These are phyloP conservation scores for Alternaria angustiovoidea DNA, from an alignment of 2,329 filamentous ascomycete genomes.

Conservation along the genomic window DNA sequence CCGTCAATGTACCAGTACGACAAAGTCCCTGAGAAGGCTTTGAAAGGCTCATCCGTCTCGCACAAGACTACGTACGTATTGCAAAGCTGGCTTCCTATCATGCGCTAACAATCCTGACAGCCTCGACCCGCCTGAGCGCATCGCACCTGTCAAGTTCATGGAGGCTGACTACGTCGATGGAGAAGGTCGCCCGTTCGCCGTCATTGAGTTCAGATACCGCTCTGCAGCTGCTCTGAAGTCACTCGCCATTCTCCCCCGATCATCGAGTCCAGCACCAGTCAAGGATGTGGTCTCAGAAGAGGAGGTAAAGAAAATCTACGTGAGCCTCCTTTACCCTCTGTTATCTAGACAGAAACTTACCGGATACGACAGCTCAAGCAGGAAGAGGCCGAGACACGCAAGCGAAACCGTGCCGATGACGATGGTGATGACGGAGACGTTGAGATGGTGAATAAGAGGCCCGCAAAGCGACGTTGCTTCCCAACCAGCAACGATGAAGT, in stretches of 20 bases:
- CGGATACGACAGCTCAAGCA: background rate
- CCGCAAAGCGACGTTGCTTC: constrained; percentile 14
- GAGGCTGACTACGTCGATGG: constrained; percentile 6
- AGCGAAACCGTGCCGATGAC: constrained; percentile 3
- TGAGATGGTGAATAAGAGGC: constrained; percentile 1
- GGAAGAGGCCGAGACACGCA: background rate
- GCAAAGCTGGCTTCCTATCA: background rate
- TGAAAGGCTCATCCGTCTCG: constrained; percentile 14
- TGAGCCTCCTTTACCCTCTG: background rate
- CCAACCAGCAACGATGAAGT: constrained; percentile 14
- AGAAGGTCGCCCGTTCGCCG: constrained; percentile 16
- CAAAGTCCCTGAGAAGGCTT: constrained; percentile 11
- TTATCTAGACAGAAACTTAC: background rate
- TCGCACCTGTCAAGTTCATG: constrained; percentile 7
- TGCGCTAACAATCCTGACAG: background rate
- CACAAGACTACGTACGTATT: constrained; percentile 8
- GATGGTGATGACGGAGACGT: constrained; percentile 2
- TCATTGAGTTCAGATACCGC: constrained; percentile 26
- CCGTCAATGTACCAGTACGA: constrained; percentile 6
- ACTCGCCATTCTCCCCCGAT: constrained; percentile 35
- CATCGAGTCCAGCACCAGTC: constrained; percentile 23
- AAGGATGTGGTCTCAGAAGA: constrained; percentile 4
- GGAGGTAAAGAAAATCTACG: background rate
- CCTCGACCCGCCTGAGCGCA: constrained; percentile 2
- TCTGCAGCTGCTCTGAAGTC: constrained; percentile 33